Conservation (phyloP, 208 protist species). For the Acanthamoeba triangularis region DNA sequence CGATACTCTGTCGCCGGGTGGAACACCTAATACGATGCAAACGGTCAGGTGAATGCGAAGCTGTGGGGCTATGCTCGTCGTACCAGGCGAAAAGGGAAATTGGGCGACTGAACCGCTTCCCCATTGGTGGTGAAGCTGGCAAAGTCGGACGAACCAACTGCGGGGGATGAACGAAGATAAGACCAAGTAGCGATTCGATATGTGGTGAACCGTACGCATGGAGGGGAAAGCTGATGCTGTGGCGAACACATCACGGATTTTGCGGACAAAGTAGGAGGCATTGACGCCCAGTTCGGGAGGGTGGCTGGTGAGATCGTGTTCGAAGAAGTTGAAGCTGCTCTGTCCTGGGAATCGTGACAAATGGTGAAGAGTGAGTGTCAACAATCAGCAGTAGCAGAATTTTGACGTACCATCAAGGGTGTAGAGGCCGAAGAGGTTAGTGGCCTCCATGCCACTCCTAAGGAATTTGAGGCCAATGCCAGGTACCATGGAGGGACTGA, state of each 20-base stretch:
- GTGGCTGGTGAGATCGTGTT: constrained; percentile 72
- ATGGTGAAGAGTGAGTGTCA: background rate
- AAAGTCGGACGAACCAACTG: constrained; percentile 40
- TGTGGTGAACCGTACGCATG: no score
- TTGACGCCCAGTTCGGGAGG: constrained; percentile 1
- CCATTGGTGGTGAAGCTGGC: background rate
- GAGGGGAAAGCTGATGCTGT: constrained; percentile 1
- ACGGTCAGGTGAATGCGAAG: background rate
- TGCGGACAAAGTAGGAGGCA: background rate
- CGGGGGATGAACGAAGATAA: background rate
- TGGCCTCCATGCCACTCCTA: background rate
- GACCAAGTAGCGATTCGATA: background rate
- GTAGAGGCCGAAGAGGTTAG: constrained; percentile 19
- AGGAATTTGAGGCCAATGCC: constrained; percentile 55
- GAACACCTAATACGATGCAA: constrained; percentile 23
- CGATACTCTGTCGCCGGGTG: background rate
- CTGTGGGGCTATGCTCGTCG: background rate
- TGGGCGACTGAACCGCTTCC: background rate
- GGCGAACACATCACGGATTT: background rate
- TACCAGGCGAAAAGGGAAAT: constrained; percentile 55
- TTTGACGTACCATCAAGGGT: background rate
- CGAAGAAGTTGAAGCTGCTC: constrained; percentile 59
- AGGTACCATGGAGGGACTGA: background rate
- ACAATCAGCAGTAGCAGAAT: no score
- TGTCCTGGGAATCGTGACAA: background rate